Percentiles rank a stretch among this genome's conserved stretches.
These are phyloP conservation scores for Acacia melanoxylon DNA, from an alignment of 306 rosid species.

Conservation along the genomic window DNA sequence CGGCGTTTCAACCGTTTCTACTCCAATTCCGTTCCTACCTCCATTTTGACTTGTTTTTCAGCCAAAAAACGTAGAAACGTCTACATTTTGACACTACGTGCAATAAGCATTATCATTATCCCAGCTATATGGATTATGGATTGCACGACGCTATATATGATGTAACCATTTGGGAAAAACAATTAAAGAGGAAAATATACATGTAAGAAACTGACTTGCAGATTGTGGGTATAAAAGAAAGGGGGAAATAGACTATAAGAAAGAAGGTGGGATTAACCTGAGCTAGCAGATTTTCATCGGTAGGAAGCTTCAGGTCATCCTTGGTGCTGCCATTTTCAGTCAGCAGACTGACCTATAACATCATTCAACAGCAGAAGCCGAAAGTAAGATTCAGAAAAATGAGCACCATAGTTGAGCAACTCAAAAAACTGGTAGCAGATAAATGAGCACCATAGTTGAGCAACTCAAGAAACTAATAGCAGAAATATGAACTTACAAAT, in stretches of 20 bases:
- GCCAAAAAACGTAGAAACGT: too few species aligned
- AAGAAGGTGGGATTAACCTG: conserved; percentile 43
- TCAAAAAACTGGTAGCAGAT: background rate
- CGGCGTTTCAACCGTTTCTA: too few species aligned
- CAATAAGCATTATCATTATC: too few species aligned
- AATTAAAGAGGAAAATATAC: background rate
- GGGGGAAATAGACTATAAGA: background rate
- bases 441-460: background rate
- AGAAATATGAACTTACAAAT: conserved; percentile 49
- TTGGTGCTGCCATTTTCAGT: conserved; percentile 78
- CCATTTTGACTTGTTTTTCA: too few species aligned
- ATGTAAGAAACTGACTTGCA: background rate
- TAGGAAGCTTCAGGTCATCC: conserved; percentile 61
- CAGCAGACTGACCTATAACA: conserved; percentile 63
- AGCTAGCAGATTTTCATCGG: conserved; percentile 56
- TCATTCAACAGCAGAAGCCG: background rate
- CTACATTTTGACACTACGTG: too few species aligned
- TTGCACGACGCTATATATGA: background rate
- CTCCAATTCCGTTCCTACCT: too few species aligned
- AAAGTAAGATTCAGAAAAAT: background rate
- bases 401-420: background rate
- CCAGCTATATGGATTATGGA: too few species aligned
- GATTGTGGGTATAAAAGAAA: background rate
- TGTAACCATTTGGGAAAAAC: background rate
- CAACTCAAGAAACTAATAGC: background rate